Evolutionary conservation across 306 rosid species (phyloP).

Genomic region (Cucumis melo): DNA sequence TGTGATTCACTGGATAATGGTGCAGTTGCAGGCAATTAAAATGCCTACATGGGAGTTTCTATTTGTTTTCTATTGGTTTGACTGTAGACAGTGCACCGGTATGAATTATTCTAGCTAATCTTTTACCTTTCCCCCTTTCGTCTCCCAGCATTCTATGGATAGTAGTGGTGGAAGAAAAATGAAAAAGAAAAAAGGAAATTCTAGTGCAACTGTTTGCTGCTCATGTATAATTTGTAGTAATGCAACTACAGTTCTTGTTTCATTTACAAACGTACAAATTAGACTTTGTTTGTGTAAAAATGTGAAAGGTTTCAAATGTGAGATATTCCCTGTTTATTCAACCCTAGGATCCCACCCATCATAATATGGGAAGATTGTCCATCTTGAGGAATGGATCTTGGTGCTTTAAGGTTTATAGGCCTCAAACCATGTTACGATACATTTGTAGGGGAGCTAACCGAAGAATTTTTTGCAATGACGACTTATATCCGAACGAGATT

Average conservation of each 20-base stretch:
- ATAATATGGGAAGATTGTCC: neutral
- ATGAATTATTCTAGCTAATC: neutral
- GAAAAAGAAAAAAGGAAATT: neutral
- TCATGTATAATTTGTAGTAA: neutral
- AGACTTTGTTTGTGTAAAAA: neutral
- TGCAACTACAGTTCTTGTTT: neutral
- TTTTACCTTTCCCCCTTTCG: neutral
- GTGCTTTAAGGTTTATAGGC: neutral
- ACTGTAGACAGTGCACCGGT: neutral
- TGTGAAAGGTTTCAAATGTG: neutral
- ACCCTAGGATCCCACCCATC: neutral
- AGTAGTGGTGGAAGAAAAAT: neutral
- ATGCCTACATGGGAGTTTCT: neutral
- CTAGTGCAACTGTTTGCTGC: neutral
- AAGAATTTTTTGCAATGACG: neutral
- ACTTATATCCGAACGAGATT: neutral
- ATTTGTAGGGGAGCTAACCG: neutral
- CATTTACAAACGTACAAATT: neutral
- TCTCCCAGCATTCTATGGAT: neutral
- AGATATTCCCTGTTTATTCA: neutral
- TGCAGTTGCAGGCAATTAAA: neutral
- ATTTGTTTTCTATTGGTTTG: neutral
- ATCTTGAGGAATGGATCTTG: neutral
- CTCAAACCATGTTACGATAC: neutral
- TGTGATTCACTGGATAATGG: neutral